Evolutionary conservation across 73 alveolate genomes (phyloP), one percentile per base, ranked within the genome.

Genomic region (Paramecium biaurelia): DNA sequence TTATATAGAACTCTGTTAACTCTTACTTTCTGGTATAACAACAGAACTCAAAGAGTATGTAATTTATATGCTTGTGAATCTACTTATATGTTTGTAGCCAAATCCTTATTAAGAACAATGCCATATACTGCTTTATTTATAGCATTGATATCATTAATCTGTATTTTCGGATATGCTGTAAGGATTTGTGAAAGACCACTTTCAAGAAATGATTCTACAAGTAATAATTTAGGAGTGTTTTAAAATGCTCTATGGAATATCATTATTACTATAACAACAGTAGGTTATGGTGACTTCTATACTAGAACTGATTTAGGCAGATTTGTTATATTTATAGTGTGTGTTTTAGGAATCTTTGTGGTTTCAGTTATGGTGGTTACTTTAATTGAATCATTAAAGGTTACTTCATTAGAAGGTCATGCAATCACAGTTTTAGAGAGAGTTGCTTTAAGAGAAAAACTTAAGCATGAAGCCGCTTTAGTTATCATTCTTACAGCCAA

Each of bases 261-360:
- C 63, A 96, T 98, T 7, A 95, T 98, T 30, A 98, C 99, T 26
- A 94, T 97, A 95, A 95, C 98, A 57, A 95, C 99, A n/a, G 98
- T 98, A 10, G 99, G 99, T 70, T 98, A 95, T 95, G 99, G 99
- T 24, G 99, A 98, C 92, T 96, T 92, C 85, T 97, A 93, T 86
- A 99, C 99, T 41, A 88, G 96, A 38, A 98, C 99, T 26, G 98
- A 96, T 85, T 92, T 98, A 72, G 99, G 99, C 76, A 94, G 99
- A 93, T 68, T 96, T 23, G 94, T 96, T 26, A 95, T 97, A 23
- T 93, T 98, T 70, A 67, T 96, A 30, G 99, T 99, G 72, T 97
- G 99, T 95, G 93, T 96, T 79, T 92, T 96, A 95, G 99, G 99
- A 24, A 96, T 96, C 85, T 97, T 98, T 70, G 85, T 98, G 24